Evolutionary conservation across 306 rosid species (phyloP).

Genomic region (Hippophae tibetana): DNA sequence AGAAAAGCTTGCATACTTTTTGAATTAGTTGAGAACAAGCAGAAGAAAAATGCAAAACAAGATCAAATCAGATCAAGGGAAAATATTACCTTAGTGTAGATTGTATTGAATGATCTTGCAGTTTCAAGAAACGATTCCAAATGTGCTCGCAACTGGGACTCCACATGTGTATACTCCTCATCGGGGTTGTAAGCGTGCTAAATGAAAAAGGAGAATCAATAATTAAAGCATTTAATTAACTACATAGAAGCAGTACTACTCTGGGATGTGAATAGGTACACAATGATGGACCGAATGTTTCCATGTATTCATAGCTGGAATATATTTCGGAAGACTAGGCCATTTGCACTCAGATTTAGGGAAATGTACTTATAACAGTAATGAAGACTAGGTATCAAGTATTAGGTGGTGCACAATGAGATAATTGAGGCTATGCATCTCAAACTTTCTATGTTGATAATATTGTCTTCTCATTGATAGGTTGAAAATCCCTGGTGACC

Average conservation of each 20-base stretch:
- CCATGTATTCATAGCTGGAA: not conserved
- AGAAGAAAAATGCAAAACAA: not conserved
- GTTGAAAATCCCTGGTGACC: too few relatives aligned
- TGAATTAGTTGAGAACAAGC: not conserved
- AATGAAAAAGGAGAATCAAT: conserved; percentile 14
- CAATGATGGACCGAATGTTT: conserved; percentile 3
- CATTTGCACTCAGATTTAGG: not conserved
- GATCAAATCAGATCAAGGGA: conserved; percentile 3
- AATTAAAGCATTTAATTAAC: conserved; percentile 1
- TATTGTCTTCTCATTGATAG: too few relatives aligned
- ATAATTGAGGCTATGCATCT: too few relatives aligned
- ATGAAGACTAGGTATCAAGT: too few relatives aligned
- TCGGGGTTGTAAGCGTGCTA: conserved; percentile 92
- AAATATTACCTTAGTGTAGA: conserved; percentile 71
- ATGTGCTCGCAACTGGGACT: conserved; percentile 69
- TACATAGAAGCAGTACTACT: not conserved
- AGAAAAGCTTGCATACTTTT: not conserved
- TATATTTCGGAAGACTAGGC: not conserved
- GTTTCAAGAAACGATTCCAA: conserved; percentile 93
- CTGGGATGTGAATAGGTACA: not conserved
- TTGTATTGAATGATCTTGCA: conserved; percentile 77
- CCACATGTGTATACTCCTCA: conserved; percentile 78
- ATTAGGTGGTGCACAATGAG: too few relatives aligned
- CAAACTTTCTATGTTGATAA: too few relatives aligned
- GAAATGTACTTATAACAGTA: too few relatives aligned